These are phyloP conservation scores for Onygena corvina DNA, from an alignment of 2,329 filamentous ascomycete species.

Conservation along the genomic window DNA sequence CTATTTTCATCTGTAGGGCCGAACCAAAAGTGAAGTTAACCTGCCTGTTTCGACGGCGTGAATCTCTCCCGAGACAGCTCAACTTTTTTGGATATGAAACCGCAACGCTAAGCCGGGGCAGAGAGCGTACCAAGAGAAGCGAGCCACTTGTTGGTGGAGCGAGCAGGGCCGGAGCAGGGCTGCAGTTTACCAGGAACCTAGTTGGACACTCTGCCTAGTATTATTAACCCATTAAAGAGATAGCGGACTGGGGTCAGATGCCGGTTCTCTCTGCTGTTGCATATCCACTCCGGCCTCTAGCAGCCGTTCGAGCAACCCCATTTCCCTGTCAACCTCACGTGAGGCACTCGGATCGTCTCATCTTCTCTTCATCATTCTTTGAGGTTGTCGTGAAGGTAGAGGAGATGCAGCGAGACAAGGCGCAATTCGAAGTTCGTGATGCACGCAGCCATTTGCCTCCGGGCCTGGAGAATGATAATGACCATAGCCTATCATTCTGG, in stretches of 20 bases:
- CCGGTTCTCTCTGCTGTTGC: too few relatives aligned
- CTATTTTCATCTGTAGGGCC: neutral
- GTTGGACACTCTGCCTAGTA: too few relatives aligned
- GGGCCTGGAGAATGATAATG: neutral
- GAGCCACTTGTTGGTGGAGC: neutral
- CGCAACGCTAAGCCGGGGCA: neutral
- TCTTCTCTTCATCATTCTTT: too few relatives aligned
- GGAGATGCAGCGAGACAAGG: constrained; percentile 4
- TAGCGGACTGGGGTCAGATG: too few relatives aligned
- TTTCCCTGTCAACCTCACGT: neutral
- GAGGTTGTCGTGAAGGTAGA: too few relatives aligned
- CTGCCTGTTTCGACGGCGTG: neutral
- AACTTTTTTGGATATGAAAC: neutral
- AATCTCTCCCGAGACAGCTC: neutral
- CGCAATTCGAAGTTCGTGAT: neutral
- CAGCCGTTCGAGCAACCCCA: neutral
- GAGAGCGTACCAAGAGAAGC: too few relatives aligned
- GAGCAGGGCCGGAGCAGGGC: neutral
- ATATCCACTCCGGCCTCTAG: constrained; percentile 1
- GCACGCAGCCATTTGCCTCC: constrained; percentile 1
- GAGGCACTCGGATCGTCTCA: too few relatives aligned
- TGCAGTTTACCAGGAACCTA: too few relatives aligned
- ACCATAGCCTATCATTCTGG: neutral
- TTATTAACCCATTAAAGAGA: too few relatives aligned
- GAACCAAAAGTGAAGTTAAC: neutral